phyloP scores from a whole-genome alignment of 306 rosid genomes.

The Vigna reflexopilosa region DNA sequence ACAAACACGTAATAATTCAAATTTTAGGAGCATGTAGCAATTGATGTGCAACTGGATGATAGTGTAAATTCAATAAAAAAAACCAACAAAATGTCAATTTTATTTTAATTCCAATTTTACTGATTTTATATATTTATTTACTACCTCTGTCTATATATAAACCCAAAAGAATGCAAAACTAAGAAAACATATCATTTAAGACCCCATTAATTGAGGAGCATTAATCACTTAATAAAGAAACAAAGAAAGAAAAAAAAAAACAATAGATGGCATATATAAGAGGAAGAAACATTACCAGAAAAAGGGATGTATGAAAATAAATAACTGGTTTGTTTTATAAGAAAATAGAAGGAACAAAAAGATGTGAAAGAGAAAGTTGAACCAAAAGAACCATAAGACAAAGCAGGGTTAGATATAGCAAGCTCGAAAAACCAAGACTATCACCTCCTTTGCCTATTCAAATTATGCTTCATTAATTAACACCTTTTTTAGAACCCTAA shows the following conservation, averaged over 20 bases:
- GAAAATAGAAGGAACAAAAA: not conserved
- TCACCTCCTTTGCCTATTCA: not conserved
- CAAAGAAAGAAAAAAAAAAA: not conserved
- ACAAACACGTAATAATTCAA: no score
- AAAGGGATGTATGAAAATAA: not conserved
- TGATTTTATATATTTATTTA: not conserved
- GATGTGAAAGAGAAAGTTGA: slow-evolving; percentile 11
- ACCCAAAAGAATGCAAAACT: not conserved
- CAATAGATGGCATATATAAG: not conserved
- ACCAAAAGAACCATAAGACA: not conserved
- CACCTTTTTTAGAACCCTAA: not conserved
- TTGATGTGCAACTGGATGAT: not conserved
- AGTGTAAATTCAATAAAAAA: not conserved
- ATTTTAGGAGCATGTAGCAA: no score
- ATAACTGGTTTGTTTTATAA: not conserved
- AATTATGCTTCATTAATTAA: not conserved
- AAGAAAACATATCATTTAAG: not conserved
- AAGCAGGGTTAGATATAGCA: not conserved
- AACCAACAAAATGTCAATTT: not conserved
- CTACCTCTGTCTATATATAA: not conserved
- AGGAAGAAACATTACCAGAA: not conserved
- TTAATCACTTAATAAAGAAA: not conserved
- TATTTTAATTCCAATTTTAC: not conserved
- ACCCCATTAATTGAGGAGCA: not conserved
- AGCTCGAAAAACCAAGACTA: not conserved